phyloP scores from a whole-genome alignment of 176 grass and related monocot species.

The Juncus effusus region DNA sequence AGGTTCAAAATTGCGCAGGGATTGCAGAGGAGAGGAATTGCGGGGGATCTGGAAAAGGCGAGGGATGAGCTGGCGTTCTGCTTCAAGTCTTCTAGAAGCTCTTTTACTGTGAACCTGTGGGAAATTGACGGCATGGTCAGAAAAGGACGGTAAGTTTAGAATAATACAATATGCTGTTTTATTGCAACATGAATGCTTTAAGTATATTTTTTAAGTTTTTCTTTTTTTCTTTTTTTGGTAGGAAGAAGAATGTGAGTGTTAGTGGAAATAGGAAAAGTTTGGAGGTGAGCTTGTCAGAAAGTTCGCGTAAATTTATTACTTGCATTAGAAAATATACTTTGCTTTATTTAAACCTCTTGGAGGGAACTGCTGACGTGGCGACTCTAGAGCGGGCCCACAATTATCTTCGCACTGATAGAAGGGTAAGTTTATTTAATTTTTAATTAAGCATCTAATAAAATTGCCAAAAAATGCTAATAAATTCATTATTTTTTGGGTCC shows the following conservation, averaged over 20 bases:
- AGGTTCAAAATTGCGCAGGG: conserved; percentile 96
- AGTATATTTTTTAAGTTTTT: conserved; percentile 21
- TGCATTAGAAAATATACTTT: conserved; percentile 93
- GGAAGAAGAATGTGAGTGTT: conserved; percentile 84
- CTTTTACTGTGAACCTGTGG: conserved; percentile 96
- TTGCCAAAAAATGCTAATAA: no score
- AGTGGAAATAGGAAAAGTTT: conserved; percentile 79
- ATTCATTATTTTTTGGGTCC: conserved; percentile 20
- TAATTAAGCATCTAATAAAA: no score
- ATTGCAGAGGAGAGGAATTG: conserved; percentile 67
- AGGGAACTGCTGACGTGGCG: conserved; percentile 72
- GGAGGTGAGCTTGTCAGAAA: conserved; percentile 97
- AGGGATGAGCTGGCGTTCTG: conserved; percentile 96
- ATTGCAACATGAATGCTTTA: not conserved
- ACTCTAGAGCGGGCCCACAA: conserved; percentile 85
- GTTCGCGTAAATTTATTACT: conserved; percentile 94
- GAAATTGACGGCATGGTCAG: conserved; percentile 90
- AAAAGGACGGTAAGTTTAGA: conserved; percentile 68
- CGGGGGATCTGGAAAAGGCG: conserved; percentile 68
- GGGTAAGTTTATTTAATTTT: conserved; percentile 37
- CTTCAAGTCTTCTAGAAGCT: conserved; percentile 96
- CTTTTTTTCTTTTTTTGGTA: conserved; percentile 32
- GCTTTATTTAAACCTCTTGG: conserved; percentile 81
- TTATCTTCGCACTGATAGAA: conserved; percentile 84
- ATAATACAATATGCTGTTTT: not conserved